These are phyloP conservation scores for Cornus controversa DNA, from an alignment of 148 eudicot genomes.

Conservation along the genomic window DNA sequence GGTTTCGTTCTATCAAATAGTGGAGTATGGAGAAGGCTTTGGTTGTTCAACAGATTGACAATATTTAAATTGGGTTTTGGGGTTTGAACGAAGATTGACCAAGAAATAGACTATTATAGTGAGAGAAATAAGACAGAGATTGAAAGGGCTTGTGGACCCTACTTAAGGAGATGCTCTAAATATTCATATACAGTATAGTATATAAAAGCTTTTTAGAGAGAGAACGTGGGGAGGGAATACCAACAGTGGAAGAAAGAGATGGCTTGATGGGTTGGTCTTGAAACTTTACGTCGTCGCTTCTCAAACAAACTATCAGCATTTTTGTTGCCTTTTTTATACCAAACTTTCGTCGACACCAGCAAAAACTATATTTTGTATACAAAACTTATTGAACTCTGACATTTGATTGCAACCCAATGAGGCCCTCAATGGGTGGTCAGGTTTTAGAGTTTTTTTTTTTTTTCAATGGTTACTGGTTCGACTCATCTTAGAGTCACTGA, in stretches of 20 bases:
- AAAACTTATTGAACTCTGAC: no score
- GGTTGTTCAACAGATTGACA: neutral
- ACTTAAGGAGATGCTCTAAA: neutral
- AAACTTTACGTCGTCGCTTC: neutral
- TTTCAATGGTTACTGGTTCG: no score
- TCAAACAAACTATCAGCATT: neutral
- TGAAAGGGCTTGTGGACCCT: neutral
- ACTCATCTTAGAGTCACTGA: no score
- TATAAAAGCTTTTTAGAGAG: neutral
- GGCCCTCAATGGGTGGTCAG: no score
- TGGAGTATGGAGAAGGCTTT: no score
- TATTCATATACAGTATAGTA: neutral
- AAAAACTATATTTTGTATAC: no score
- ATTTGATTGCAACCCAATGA: no score
- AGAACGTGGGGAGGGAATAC: slow-evolving; percentile 3
- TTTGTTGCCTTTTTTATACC: neutral
- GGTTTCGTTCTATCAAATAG: no score
- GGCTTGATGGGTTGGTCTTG: slow-evolving; percentile 9
- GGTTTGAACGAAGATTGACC: neutral
- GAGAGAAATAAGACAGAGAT: no score
- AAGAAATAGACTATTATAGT: neutral
- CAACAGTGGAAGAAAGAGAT: slow-evolving; percentile 31
- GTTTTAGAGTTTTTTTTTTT: no score
- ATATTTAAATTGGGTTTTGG: neutral
- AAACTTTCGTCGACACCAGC: neutral